phyloP scores from a whole-genome alignment of 169 alveolate species.

The Cryptosporidium muris region DNA sequence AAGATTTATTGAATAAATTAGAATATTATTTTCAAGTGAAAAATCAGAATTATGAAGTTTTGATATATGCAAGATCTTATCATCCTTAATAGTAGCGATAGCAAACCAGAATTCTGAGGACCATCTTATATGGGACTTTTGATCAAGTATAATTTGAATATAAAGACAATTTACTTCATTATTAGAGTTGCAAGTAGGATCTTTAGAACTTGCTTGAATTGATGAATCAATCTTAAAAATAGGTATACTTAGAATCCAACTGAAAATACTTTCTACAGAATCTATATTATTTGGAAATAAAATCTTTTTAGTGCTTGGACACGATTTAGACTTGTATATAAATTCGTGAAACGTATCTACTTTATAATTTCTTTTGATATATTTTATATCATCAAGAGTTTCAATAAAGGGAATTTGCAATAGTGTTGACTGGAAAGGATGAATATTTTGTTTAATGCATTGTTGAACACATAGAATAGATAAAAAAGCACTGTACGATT shows the following conservation, averaged over 20 bases:
- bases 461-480: constrained; percentile 71
- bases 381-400: background rate
- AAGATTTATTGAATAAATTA: no score
- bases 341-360: constrained; percentile 17
- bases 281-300: background rate
- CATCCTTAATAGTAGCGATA: no score
- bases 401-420: constrained; percentile 22
- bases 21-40: no score
- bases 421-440: constrained; percentile 59
- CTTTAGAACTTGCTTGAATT: background rate
- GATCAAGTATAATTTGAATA: background rate
- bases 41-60: no score
- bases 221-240: constrained; percentile 15
- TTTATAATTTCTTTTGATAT: background rate
- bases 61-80: no score
- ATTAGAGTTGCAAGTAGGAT: background rate
- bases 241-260: constrained; percentile 9
- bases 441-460: constrained; percentile 72
- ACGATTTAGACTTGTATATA: background rate
- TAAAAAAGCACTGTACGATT: constrained; percentile 60
- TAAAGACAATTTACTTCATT: background rate
- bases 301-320: no score
- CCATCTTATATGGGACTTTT: background rate
- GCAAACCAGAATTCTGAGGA: constrained; percentile 18
- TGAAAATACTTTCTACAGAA: background rate